phyloP scores from a whole-genome alignment of 352 stramenopile genomes.

The Pythium aristosporum region DNA sequence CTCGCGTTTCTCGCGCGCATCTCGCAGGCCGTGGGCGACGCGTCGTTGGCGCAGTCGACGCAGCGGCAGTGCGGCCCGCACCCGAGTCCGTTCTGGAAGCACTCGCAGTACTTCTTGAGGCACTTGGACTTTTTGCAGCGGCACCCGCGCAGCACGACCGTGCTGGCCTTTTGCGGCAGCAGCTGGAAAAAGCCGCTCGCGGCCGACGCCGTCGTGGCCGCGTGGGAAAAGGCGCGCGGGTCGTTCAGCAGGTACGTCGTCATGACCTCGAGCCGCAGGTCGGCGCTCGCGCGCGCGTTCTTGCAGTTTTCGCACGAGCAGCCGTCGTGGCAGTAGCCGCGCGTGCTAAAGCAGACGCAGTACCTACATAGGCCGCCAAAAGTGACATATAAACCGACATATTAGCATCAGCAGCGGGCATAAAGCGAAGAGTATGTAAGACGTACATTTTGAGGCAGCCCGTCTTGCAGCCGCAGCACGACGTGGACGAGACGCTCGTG shows the following conservation, averaged over 20 bases:
- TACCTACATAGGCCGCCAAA: conserved; percentile 33
- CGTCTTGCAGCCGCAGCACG: conserved; percentile 83
- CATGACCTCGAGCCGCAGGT: conserved; percentile 74
- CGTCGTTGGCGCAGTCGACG: conserved; percentile 92
- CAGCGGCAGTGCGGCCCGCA: conserved; percentile 95
- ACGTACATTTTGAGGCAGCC: conserved; percentile 81
- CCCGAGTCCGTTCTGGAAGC: conserved; percentile 92
- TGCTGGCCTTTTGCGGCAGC: conserved; percentile 72
- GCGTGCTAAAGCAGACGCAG: conserved; percentile 81
- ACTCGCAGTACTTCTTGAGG: conserved; percentile 99
- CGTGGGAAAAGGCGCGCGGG: conserved; percentile 72
- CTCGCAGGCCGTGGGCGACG: conserved; percentile 31
- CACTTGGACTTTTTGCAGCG: conserved; percentile 97
- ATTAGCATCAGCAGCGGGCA: background rate
- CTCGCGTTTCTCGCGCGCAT: conserved; percentile 30
- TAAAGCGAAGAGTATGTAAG: no score
- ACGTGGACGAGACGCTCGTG: conserved; percentile 67
- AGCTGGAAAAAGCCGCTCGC: conserved; percentile 58
- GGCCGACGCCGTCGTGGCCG: conserved; percentile 8
- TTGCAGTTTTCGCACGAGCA: conserved; percentile 77
- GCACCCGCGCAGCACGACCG: conserved; percentile 84
- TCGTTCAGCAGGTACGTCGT: conserved; percentile 76
- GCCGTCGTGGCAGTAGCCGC: conserved; percentile 72
- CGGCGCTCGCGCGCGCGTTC: conserved; percentile 53
- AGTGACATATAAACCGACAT: background rate